Evolutionary conservation across 2,329 filamentous ascomycete genomes (phyloP).

Genomic region (Sporothrix phasma): DNA sequence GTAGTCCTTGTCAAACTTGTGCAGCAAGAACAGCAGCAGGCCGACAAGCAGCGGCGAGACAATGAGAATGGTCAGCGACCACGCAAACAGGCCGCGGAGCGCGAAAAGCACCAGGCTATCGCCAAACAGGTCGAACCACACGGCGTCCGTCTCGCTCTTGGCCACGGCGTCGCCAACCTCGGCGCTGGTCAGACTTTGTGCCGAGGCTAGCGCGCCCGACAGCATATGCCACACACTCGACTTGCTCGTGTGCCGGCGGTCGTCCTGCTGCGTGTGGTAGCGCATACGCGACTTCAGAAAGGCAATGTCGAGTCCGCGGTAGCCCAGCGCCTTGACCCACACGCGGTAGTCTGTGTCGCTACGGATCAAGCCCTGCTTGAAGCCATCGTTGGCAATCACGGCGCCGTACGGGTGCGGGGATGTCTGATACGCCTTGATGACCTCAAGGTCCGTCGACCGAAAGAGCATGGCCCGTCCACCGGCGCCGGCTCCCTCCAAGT

Average conservation of each 20-base stretch:
- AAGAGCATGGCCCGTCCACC: slow-evolving; percentile 83
- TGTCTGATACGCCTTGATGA: slow-evolving; percentile 66
- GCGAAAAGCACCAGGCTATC: slow-evolving; percentile 66
- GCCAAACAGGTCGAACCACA: slow-evolving; percentile 94
- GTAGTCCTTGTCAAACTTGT: slow-evolving; percentile 73
- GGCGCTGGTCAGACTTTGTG: slow-evolving; percentile 56
- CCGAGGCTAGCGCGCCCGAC: slow-evolving; percentile 67
- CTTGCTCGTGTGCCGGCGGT: slow-evolving; percentile 64
- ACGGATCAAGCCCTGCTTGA: slow-evolving; percentile 64
- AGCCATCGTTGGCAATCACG: slow-evolving; percentile 74
- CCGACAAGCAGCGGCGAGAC: slow-evolving; percentile 66
- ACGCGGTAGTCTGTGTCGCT: slow-evolving; percentile 87
- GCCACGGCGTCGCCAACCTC: slow-evolving; percentile 56
- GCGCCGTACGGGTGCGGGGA: slow-evolving; percentile 71
- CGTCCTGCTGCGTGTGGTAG: slow-evolving; percentile 89
- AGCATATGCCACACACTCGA: slow-evolving; percentile 88
- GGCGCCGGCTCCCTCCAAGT: slow-evolving; percentile 88
- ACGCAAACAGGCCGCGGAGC: slow-evolving; percentile 75
- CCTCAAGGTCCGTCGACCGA: slow-evolving; percentile 75
- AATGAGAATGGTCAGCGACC: slow-evolving; percentile 75
- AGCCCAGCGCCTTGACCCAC: slow-evolving; percentile 65
- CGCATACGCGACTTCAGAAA: slow-evolving; percentile 78
- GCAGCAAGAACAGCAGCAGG: slow-evolving; percentile 57
- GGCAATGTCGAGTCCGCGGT: slow-evolving; percentile 83
- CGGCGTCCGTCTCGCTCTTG: slow-evolving; percentile 53